Conservation (phyloP, 2,329 filamentous ascomycete genomes). For the Eurotiales sp. region DNA sequence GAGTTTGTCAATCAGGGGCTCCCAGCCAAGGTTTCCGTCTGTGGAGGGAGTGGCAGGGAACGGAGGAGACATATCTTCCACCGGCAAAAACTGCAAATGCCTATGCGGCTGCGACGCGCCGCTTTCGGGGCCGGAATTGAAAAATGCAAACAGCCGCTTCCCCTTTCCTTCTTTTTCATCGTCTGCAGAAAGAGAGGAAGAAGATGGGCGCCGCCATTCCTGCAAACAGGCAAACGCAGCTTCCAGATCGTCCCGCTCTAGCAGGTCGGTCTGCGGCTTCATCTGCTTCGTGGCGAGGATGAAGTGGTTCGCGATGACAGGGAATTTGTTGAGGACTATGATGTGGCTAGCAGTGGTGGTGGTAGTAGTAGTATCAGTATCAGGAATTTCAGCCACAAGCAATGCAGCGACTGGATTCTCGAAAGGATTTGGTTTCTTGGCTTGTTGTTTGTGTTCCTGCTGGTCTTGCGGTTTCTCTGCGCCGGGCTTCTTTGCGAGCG, state of each 20-base stretch:
- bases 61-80: constrained; percentile 48
- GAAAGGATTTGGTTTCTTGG: constrained; percentile 43
- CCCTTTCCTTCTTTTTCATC: background rate
- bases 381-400: constrained; percentile 38
- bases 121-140: constrained; percentile 47
- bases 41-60: no score
- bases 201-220: constrained; percentile 30
- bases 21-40: no score
- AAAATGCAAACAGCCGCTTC: constrained; percentile 45
- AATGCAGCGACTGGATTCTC: constrained; percentile 41
- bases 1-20: constrained; percentile 45
- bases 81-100: constrained; percentile 46
- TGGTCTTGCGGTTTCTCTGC: constrained; percentile 22
- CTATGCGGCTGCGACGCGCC: constrained; percentile 48
- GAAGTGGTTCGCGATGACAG: constrained; percentile 48
- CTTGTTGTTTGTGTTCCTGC: constrained; percentile 16
- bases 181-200: background rate
- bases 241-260: constrained; percentile 41
- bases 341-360: constrained; percentile 26
- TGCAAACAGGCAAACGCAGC: constrained; percentile 40
- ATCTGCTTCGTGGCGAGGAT: constrained; percentile 46
- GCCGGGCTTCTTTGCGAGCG: constrained; percentile 42
- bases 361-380: constrained; percentile 13
- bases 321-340: constrained; percentile 48
- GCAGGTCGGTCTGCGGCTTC: constrained; percentile 41